Evolutionary conservation across 345 rosid species (phyloP).

Genomic region (Populus euphratica): DNA sequence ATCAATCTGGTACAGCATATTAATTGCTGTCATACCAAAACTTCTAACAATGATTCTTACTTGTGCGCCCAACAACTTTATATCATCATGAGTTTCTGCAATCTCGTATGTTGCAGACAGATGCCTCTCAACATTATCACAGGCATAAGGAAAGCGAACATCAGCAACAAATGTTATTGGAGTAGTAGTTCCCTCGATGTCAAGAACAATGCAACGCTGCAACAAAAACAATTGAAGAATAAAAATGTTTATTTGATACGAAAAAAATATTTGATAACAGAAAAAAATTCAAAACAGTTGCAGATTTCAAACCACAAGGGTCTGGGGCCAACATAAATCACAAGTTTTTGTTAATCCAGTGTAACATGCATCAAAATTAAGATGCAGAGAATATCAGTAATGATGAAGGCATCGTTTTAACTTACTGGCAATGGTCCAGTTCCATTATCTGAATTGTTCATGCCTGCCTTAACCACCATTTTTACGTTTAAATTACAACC

Average conservation of each 20-base stretch:
- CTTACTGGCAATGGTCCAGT: constrained; percentile 48
- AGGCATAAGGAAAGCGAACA: constrained; percentile 89
- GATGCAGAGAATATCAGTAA: neutral
- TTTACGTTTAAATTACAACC: constrained; percentile 25
- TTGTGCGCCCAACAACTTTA: constrained; percentile 64
- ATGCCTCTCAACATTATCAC: constrained; percentile 81
- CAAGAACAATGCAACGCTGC: constrained; percentile 86
- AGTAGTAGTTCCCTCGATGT: constrained; percentile 96
- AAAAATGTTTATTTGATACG: neutral
- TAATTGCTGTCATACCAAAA: neutral
- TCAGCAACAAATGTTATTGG: constrained; percentile 92
- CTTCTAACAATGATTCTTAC: constrained; percentile 37
- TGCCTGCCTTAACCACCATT: constrained; percentile 37
- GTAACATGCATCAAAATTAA: neutral
- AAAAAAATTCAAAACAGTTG: neutral
- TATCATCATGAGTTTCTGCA: constrained; percentile 77
- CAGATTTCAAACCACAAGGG: neutral
- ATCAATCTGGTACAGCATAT: neutral
- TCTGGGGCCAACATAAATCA: neutral
- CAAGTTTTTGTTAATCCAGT: neutral
- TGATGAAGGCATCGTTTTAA: neutral
- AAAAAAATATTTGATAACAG: neutral
- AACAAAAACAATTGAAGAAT: constrained; percentile 25
- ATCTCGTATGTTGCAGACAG: constrained; percentile 62
- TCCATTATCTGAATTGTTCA: constrained; percentile 40